phyloP scores from a whole-genome alignment of 345 rosid genomes.

The Aethionema arabicum region DNA sequence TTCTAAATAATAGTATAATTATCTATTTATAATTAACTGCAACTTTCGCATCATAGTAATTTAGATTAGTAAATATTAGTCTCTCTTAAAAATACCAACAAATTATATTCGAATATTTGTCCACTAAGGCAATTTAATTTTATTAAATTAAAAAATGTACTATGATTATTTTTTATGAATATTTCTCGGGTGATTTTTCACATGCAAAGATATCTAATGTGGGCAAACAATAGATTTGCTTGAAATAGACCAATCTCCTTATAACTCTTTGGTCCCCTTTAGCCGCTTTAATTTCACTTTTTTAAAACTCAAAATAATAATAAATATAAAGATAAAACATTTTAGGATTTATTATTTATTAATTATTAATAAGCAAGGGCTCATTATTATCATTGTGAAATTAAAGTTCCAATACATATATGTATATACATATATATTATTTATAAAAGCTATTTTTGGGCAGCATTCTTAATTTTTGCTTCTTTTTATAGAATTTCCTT shows the following conservation, averaged over 20 bases:
- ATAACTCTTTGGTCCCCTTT: slow-evolving; percentile 32
- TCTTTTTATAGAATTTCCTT: slow-evolving; percentile 29
- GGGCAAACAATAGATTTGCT: slow-evolving; percentile 36
- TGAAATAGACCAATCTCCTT: slow-evolving; percentile 32
- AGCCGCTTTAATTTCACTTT: slow-evolving; percentile 6
- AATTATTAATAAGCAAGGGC: background rate
- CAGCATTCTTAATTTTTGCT: slow-evolving; percentile 28
- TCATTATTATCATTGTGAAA: slow-evolving; percentile 20
- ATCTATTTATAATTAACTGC: too few relatives aligned
- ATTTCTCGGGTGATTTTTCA: slow-evolving; percentile 24
- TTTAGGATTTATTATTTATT: background rate
- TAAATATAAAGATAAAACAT: background rate
- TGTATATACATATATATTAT: slow-evolving; percentile 16
- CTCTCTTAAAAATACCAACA: too few relatives aligned
- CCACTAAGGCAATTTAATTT: background rate
- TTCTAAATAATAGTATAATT: too few relatives aligned
- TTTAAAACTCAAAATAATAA: background rate
- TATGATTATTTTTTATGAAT: background rate
- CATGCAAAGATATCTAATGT: slow-evolving; percentile 36
- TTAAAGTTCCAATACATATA: slow-evolving; percentile 23
- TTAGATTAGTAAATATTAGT: too few relatives aligned
- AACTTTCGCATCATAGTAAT: too few relatives aligned
- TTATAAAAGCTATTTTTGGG: slow-evolving; percentile 36
- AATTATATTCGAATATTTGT: background rate
- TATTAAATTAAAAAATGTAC: background rate